Evolutionary conservation across 1,139 yeast genomes (phyloP), one percentile per base, ranked within the genome.

Genomic region (Debaryomyces fabryi): DNA sequence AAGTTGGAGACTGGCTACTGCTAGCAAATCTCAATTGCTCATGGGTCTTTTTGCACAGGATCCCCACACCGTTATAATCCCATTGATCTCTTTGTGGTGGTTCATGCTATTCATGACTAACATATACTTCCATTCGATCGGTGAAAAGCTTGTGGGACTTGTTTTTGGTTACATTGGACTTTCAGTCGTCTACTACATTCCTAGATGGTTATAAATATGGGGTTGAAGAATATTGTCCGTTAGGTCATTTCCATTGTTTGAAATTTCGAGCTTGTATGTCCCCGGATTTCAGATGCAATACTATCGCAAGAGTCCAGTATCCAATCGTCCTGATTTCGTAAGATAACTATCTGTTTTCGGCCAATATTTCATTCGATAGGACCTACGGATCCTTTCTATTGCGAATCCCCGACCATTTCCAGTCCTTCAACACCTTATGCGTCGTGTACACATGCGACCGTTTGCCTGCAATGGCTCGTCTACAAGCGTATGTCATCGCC

Each of bases 41-140:
- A 6, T 42, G 5, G 10, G 23, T 6, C 36, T 61, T 20, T 38
- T 69, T 4, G 42, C 59, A 18, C 62, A 65, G 20, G 65, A 71
- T 49, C 87, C 88, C 0, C 69, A 76, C 6, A 54, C 79, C 32
- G 51, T 78, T 2, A 71, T 82, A 1, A 47, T 76, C 2, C 60
- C 58, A 6, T 66, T 90, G 39, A 67, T 84, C 24, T 60, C 64
- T 0, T 64, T 89, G 40, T 91, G 96, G 95, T 79, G 88, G 79
- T 88, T 88, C 82, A 91, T 92, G 96, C 74, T 91, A 42, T 68
- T 91, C 42, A 83, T 89, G 81, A 92, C 99, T 0, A 81, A 88
- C 52, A 77, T 88, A 13, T 86, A 87, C 62, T 92, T 91, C 77
- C 99, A 93, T 67, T 84, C 95, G 1, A 68, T 88, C 41, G 58